Evolutionary conservation across 352 stramenopile species (phyloP), one percentile per base, ranked within the genome.

Genomic region (Pythium diclinum): DNA sequence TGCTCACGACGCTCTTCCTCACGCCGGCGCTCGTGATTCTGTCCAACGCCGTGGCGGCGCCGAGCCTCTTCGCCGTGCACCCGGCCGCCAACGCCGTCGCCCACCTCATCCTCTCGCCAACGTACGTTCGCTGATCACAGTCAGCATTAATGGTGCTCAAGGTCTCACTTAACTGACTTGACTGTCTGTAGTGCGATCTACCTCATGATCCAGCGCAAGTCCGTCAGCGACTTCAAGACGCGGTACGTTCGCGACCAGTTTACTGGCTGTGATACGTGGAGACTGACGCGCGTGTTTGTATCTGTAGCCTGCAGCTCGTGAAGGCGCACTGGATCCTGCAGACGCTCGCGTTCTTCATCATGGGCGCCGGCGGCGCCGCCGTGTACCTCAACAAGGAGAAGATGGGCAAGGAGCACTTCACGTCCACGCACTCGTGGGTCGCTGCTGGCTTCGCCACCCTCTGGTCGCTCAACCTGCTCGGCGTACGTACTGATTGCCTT

Each of bases 401-500:
- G 30, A 72, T 68, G 44, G 73, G 68, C 38, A 91, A 89, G 61
- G 67, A 80, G 11, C 82, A 91, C 56, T 87, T 91, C 53, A 85
- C 77, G 49, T 85, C 78, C 17, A 81, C 73, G n/a, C 82, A 91
- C 72, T 91, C 82, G 63, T 91, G 82, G 82, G 54, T 87, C n/a
- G 79, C 79, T 0, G 77, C 62, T 5, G 69, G 28, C 16, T 85
- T 74, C 16, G 65, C 58, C 33, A 81, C 68, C 47, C 40, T 91
- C 16, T 74, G 75, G n/a, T 69, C 69, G 33, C 70, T 91, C 42
- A 87, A 88, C 67, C 70, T 85, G 55, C 66, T 91, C 5, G 80
- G 78, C 8, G 81, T 90, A 65, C 34, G 72, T 69, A 8, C 8
- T 17, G 11, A 3, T 11, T 54, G 14, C 47, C 42, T 8, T 61